Conservation (phyloP, 208 protist genomes). For the Herpetomonas samuelpessoai region DNA sequence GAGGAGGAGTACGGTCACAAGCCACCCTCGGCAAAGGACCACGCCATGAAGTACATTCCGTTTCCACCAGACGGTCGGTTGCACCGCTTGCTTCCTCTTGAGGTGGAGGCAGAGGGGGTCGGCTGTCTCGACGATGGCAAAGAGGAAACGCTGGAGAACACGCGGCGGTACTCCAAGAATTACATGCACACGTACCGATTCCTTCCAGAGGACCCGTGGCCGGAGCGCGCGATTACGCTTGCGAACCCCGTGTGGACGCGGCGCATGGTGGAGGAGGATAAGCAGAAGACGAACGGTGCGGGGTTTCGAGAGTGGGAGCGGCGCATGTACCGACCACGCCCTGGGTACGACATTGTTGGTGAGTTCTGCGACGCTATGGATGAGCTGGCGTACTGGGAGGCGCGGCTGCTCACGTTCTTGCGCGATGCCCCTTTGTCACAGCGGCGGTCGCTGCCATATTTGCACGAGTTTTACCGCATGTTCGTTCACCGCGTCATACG, state of each 20-base stretch:
- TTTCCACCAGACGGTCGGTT: slow-evolving; percentile 71
- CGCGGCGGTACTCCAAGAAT: slow-evolving; percentile 1
- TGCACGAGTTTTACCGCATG: slow-evolving; percentile 75
- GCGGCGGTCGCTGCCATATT: slow-evolving; percentile 66
- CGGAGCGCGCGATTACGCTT: slow-evolving; percentile 63
- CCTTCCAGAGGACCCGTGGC: slow-evolving; percentile 66
- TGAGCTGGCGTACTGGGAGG: slow-evolving; percentile 78
- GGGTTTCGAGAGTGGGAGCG: slow-evolving; percentile 39
- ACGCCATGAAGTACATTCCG: slow-evolving; percentile 61
- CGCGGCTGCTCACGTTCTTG: slow-evolving; percentile 56
- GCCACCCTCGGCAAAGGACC: slow-evolving; percentile 61
- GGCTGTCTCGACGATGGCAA: background rate
- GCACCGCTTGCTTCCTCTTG: slow-evolving; percentile 56
- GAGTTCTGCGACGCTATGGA: slow-evolving; percentile 82
- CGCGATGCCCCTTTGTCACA: slow-evolving; percentile 53
- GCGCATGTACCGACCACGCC: slow-evolving; percentile 54
- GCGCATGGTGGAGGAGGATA: slow-evolving; percentile 38
- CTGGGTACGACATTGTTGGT: slow-evolving; percentile 45
- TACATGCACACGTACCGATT: slow-evolving; percentile 30
- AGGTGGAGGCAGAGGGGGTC: background rate
- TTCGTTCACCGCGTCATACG: slow-evolving; percentile 69
- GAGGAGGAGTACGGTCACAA: slow-evolving; percentile 81
- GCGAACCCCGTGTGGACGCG: slow-evolving; percentile 78
- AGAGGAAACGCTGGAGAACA: background rate
- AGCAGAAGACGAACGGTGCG: slow-evolving; percentile 32